Percentiles rank a stretch among this genome's conserved stretches.
phyloP scores from a whole-genome alignment of 257 asterid genomes.

The Sherardia arvensis region DNA sequence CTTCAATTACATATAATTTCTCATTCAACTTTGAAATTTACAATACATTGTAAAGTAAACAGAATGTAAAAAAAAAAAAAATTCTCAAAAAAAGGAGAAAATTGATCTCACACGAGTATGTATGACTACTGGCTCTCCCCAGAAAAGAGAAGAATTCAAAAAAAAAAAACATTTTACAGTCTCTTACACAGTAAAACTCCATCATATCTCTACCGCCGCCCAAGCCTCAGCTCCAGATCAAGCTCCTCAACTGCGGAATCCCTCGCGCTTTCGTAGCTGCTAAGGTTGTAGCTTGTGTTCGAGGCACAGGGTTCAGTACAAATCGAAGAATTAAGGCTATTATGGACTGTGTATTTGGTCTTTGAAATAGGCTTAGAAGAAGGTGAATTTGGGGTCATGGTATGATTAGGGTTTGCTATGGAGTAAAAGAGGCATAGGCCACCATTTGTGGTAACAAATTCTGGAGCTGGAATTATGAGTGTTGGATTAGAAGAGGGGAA shows the following conservation, averaged over 20 bases:
- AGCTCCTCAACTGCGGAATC: constrained; percentile 29
- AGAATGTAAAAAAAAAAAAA: background rate
- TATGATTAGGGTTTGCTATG: constrained; percentile 37
- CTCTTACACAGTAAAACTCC: background rate
- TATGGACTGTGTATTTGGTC: constrained; percentile 14
- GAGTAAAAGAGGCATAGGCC: constrained; percentile 47
- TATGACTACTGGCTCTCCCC: background rate
- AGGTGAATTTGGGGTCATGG: constrained; percentile 10
- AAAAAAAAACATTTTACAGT: constrained; percentile 3
- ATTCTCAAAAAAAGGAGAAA: background rate
- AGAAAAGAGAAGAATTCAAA: too few species aligned
- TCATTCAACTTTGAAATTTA: background rate
- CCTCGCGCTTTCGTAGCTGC: background rate
- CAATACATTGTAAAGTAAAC: background rate
- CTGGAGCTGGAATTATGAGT: constrained; percentile 30
- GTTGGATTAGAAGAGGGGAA: constrained; percentile 7
- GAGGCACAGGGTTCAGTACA: constrained; percentile 28
- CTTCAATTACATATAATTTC: background rate
- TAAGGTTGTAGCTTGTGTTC: constrained; percentile 7
- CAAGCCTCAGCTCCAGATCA: constrained; percentile 63
- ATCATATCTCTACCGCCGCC: constrained; percentile 26
- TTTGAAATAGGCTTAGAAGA: background rate
- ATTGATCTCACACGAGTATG: constrained; percentile 1
- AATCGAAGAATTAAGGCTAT: constrained; percentile 21
- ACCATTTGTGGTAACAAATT: constrained; percentile 23